Percentiles rank a stretch among this genome's conserved stretches.
Conservation (phyloP, 2,329 filamentous ascomycete species). For the Xylaria sp. region DNA sequence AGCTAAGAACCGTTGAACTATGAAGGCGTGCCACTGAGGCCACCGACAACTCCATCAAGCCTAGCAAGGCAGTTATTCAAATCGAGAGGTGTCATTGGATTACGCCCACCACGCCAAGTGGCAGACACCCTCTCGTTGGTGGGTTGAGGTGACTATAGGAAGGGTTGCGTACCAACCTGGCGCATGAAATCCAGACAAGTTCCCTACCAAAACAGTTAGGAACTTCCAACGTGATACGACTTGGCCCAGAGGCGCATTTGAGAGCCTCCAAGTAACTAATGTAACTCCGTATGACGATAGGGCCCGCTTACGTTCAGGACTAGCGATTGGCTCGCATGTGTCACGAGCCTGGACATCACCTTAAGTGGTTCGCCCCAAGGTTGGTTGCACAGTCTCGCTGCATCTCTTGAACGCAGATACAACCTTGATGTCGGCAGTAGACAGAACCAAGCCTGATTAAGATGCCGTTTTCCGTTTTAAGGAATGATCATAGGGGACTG, state of each 20-base stretch:
- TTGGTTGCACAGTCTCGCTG: conserved; percentile 35
- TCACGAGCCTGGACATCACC: conserved; percentile 36
- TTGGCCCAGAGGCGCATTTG: conserved; percentile 21
- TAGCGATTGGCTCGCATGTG: conserved; percentile 33
- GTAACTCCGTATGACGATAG: conserved; percentile 36
- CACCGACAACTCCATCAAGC: conserved; percentile 20
- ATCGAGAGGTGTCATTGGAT: conserved; percentile 24
- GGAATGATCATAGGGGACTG: conserved; percentile 34
- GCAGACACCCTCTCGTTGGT: conserved; percentile 23
- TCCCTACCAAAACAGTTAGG: conserved; percentile 24
- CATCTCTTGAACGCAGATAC: conserved; percentile 30
- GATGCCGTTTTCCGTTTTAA: conserved; percentile 34
- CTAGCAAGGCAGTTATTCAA: conserved; percentile 25
- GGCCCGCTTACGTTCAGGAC: conserved; percentile 29
- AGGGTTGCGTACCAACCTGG: conserved; percentile 9
- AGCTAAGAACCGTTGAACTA: conserved; percentile 36
- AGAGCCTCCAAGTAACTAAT: conserved; percentile 37
- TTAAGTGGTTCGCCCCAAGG: conserved; percentile 32
- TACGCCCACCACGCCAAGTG: conserved; percentile 25
- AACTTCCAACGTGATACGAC: conserved; percentile 21
- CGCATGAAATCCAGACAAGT: conserved; percentile 21
- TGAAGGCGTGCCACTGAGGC: conserved; percentile 27
- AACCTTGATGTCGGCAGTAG: conserved; percentile 33
- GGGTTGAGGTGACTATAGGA: conserved; percentile 25
- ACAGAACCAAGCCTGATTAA: conserved; percentile 32